These are phyloP conservation scores for Cinchona pubescens DNA, from an alignment of 257 asterid genomes.

Conservation along the genomic window DNA sequence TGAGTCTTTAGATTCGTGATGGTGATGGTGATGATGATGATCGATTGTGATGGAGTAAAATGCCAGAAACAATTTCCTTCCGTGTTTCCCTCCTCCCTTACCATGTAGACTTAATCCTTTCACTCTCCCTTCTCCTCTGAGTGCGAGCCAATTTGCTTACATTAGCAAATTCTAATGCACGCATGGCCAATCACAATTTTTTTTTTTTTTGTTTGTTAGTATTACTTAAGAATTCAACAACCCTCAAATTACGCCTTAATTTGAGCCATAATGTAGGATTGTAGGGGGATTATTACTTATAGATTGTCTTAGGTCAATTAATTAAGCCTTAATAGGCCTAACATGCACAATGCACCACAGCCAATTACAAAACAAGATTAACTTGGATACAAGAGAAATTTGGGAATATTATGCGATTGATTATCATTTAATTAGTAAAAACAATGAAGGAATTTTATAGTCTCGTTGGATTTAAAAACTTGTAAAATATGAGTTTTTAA, in stretches of 20 bases:
- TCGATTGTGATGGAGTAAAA: not conserved
- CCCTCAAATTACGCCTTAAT: slow-evolving; percentile 50
- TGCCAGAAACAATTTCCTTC: slow-evolving; percentile 25
- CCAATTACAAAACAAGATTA: not conserved
- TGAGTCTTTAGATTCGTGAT: slow-evolving; percentile 9
- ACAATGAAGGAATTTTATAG: no score
- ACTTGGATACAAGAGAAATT: not conserved
- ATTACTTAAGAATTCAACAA: slow-evolving; percentile 24
- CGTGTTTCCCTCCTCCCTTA: slow-evolving; percentile 50
- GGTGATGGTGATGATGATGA: not conserved
- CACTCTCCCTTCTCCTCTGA: slow-evolving; percentile 8
- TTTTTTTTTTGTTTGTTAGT: not conserved
- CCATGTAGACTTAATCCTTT: slow-evolving; percentile 6
- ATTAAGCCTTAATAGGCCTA: no score
- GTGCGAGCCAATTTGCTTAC: slow-evolving; percentile 12
- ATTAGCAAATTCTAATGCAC: not conserved
- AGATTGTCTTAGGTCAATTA: slow-evolving; percentile 1
- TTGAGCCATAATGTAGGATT: slow-evolving; percentile 32
- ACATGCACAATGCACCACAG: not conserved
- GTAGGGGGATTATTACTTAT: slow-evolving; percentile 12
- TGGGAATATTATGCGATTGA: not conserved
- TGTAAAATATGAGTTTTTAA: not conserved
- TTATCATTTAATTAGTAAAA: not conserved
- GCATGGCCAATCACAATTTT: not conserved
- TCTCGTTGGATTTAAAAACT: no score